Percentiles rank a stretch among this genome's conserved stretches.
Evolutionary conservation across 371 early-diverging fungal genomes (phyloP).

Genomic region (Capillidium heterosporum): DNA sequence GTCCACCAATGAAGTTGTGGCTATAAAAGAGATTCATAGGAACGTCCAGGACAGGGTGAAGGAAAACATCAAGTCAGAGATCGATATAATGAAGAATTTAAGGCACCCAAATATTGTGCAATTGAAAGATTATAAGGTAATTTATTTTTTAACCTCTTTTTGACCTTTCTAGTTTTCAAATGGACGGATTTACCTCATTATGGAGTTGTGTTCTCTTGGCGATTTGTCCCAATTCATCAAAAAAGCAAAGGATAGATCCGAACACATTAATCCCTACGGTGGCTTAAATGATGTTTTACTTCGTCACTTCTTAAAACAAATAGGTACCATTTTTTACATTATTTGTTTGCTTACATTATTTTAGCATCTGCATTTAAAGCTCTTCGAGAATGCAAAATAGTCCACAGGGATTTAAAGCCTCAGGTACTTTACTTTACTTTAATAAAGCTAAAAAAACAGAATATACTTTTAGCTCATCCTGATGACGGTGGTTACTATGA

Average conservation of each 20-base stretch:
- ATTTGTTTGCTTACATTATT: constrained; percentile 2
- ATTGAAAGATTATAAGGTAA: constrained; percentile 58
- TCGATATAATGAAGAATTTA: constrained; percentile 67
- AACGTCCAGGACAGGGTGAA: constrained; percentile 72
- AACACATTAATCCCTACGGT: constrained; percentile 25
- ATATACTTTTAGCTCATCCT: constrained; percentile 47
- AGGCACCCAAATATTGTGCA: constrained; percentile 73
- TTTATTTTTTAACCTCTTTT: background rate
- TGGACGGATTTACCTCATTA: constrained; percentile 78
- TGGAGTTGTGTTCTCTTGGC: constrained; percentile 88
- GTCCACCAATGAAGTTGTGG: constrained; percentile 45
- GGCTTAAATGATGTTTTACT: constrained; percentile 63
- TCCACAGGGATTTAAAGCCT: constrained; percentile 95
- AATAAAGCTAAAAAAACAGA: constrained; percentile 20
- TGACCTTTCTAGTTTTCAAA: constrained; percentile 52
- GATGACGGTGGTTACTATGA: constrained; percentile 19
- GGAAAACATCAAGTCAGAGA: constrained; percentile 85
- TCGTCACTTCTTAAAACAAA: constrained; percentile 64
- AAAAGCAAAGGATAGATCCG: constrained; percentile 25
- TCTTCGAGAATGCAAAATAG: constrained; percentile 60
- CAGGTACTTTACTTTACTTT: constrained; percentile 29
- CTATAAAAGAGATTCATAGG: constrained; percentile 72
- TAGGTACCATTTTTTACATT: constrained; percentile 25
- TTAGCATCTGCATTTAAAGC: constrained; percentile 54
- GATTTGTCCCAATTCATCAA: constrained; percentile 82